These are phyloP conservation scores for Davidsoniella virescens DNA, from an alignment of 2,329 filamentous ascomycete species.

Conservation along the genomic window DNA sequence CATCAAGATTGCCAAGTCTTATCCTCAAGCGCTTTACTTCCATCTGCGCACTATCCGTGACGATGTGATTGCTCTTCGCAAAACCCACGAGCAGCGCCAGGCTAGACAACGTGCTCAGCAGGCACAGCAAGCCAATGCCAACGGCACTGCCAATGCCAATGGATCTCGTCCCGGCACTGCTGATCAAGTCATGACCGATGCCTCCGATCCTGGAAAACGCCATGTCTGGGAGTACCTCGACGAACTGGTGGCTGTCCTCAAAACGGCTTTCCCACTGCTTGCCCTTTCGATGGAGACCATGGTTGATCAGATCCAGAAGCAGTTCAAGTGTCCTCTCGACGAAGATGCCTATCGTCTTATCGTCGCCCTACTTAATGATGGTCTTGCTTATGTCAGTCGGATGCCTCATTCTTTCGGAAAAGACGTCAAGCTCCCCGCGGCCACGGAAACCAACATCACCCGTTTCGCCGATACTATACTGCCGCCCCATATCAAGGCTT, in stretches of 20 bases:
- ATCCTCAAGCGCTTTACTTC: conserved; percentile 92
- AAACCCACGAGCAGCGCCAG: conserved; percentile 14
- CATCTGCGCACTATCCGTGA: conserved; percentile 83
- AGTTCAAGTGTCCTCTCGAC: conserved; percentile 97
- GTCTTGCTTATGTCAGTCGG: conserved; percentile 76
- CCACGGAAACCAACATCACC: conserved; percentile 92
- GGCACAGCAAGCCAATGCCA: conserved; percentile 1
- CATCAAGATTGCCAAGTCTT: conserved; percentile 85
- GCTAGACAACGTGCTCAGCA: conserved; percentile 15
- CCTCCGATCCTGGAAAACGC: conserved; percentile 35
- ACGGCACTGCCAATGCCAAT: not conserved
- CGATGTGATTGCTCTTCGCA: conserved; percentile 49
- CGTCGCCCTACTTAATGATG: conserved; percentile 93
- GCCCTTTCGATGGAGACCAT: conserved; percentile 98
- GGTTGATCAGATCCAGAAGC: conserved; percentile 96
- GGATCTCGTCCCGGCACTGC: not conserved
- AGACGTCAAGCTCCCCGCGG: conserved; percentile 75
- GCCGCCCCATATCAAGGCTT: conserved; percentile 83
- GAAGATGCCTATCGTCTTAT: conserved; percentile 96
- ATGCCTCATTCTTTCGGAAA: conserved; percentile 75
- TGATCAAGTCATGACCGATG: conserved; percentile 8
- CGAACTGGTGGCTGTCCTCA: conserved; percentile 85
- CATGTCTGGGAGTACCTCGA: conserved; percentile 94
- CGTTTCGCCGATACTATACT: conserved; percentile 93
- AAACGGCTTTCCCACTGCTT: conserved; percentile 90